Percentiles rank a stretch among this genome's conserved stretches.
Evolutionary conservation across 2,329 filamentous ascomycete genomes (phyloP).

Genomic region (Aspergillus neoniger): DNA sequence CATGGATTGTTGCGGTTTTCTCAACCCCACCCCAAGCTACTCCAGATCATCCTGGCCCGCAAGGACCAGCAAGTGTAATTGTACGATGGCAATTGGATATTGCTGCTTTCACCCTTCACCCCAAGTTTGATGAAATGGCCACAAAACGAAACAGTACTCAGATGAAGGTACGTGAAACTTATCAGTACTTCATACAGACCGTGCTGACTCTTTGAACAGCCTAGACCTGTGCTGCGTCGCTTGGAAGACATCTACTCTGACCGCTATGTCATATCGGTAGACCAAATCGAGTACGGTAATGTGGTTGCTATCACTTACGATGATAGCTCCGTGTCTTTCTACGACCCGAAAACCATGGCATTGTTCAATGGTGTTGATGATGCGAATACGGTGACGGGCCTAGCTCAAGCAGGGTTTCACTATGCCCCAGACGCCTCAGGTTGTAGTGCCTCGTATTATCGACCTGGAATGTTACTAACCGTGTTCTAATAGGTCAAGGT

Average conservation of each 20-base stretch:
- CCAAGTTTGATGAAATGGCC: conserved; percentile 75
- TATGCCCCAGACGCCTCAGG: conserved; percentile 68
- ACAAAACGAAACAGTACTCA: conserved; percentile 61
- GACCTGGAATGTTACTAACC: conserved; percentile 14
- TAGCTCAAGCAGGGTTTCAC: conserved; percentile 76
- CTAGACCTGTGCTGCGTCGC: conserved; percentile 60
- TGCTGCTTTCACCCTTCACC: conserved; percentile 66
- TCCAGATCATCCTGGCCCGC: conserved; percentile 58
- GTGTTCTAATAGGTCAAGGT: conserved; percentile 35
- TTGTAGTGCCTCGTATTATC: conserved; percentile 29
- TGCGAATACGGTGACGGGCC: conserved; percentile 64
- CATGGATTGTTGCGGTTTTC: conserved; percentile 72
- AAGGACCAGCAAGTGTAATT: conserved; percentile 71
- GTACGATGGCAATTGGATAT: conserved; percentile 79
- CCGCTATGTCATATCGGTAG: conserved; percentile 70
- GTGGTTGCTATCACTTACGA: conserved; percentile 72
- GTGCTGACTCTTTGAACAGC: conserved; percentile 34
- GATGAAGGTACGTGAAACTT: conserved; percentile 38
- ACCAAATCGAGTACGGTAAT: conserved; percentile 69
- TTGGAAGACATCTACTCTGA: conserved; percentile 68
- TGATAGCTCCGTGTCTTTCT: conserved; percentile 79
- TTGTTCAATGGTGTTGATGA: conserved; percentile 67
- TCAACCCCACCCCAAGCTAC: conserved; percentile 59
- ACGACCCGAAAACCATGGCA: conserved; percentile 72
- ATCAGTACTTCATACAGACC: conserved; percentile 4